Conservation (phyloP, 2,329 filamentous ascomycete genomes). For the Penicillium paneum region DNA sequence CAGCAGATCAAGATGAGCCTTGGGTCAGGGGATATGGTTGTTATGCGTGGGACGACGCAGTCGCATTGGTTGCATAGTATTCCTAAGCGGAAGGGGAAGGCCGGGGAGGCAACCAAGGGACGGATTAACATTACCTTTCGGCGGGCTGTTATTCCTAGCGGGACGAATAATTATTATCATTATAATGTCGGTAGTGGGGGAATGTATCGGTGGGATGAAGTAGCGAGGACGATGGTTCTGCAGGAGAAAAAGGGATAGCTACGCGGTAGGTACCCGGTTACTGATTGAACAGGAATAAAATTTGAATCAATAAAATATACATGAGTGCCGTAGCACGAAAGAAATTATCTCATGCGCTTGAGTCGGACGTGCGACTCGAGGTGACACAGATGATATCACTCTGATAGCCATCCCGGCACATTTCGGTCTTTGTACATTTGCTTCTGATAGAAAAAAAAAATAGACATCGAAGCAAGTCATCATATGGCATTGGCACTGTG, state of each 20-base stretch:
- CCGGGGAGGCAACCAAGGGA: conserved; percentile 56
- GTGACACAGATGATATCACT: background rate
- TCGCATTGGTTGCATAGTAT: conserved; percentile 74
- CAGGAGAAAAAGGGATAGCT: background rate
- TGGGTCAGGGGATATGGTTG: conserved; percentile 69
- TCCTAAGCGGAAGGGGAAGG: conserved; percentile 65
- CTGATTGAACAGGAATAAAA: background rate
- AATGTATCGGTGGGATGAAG: conserved; percentile 65
- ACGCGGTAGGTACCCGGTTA: background rate
- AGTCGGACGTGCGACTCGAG: background rate
- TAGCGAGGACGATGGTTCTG: conserved; percentile 26
- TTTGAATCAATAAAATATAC: conserved; percentile 6
- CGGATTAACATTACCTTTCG: conserved; percentile 77
- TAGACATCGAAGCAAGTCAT: conserved; percentile 23
- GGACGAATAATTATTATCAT: conserved; percentile 79
- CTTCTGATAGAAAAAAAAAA: conserved; percentile 11
- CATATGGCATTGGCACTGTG: conserved; percentile 20
- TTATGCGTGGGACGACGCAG: conserved; percentile 76
- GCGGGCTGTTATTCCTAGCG: conserved; percentile 65
- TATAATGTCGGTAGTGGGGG: conserved; percentile 74
- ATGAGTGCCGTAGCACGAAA: conserved; percentile 6
- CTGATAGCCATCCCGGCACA: background rate
- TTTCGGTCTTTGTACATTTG: conserved; percentile 14
- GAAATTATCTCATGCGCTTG: background rate
- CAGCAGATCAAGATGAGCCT: conserved; percentile 53